Base-by-base conservation (phyloP, 1,139 yeast species). In the Taphrina pruni region DNA sequence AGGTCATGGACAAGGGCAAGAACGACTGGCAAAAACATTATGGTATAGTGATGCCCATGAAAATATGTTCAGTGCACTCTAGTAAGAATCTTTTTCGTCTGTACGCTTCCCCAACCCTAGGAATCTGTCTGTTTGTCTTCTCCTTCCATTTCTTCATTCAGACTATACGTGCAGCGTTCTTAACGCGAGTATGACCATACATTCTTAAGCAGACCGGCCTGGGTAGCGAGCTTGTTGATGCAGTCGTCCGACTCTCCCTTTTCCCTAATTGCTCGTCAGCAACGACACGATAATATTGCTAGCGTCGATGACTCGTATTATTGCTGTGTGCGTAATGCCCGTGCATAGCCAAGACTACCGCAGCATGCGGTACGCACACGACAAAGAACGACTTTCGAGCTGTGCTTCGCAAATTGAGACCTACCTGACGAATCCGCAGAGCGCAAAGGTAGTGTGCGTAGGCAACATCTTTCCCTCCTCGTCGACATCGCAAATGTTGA, bases 171-270 rank as follows among this genome's bases (percentile, higher is more conserved):
- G 51, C 50, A 43, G 64, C 38, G 35, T 58, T 36, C 62, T 73
- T 73, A 74, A 70, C 75, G 76, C 60, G 74, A 73, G 67, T 75
- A 75, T 41, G 75, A 74, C 76, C 76, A 74, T 71, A 74, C 76
- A 67, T 92, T 92, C 88, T 90, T 90, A 84, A 94, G 87, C 83
- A 94, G 87, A 86, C 98, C 99, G 83, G 94, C 99, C 82, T 88
- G 90, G 87, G 95, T 98, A 79, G 98, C 97, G 82, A 94, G 90
- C 88, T 99, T 93, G 97, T 94, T 94, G 83, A 94, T 85, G 77
- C 97, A 92, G 86, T 94, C 99, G 81, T 94, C 99, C 81, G 97
- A 90, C 87, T 94, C 99, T 82, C 91, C 93, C 81, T 88, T 86
- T 77, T 87, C 82, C 83, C 92, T 58, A 8, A 57, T 11, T 55